phyloP scores from a whole-genome alignment of 768 basidiomycete species.

The Butyriboletus loyo region DNA sequence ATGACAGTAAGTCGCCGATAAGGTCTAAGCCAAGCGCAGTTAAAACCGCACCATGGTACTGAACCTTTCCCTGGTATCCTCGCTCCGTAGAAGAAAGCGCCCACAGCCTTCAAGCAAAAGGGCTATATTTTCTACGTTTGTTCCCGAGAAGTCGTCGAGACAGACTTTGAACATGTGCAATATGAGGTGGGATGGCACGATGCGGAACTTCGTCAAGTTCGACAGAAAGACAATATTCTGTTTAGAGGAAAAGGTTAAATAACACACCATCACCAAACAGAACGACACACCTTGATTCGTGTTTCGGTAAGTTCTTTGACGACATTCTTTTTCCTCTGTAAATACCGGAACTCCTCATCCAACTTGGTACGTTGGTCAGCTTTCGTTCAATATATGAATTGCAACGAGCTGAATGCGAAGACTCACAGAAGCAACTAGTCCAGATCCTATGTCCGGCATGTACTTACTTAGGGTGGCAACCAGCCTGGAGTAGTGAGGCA shows the following conservation, averaged over 20 bases:
- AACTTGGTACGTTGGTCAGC: slow-evolving; percentile 48
- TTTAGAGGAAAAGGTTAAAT: not conserved
- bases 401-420: not conserved
- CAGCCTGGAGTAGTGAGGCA: slow-evolving; percentile 91
- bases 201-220: slow-evolving; percentile 92
- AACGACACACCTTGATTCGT: slow-evolving; percentile 65
- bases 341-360: slow-evolving; percentile 94
- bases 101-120: slow-evolving; percentile 92
- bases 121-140: slow-evolving; percentile 92
- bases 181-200: slow-evolving; percentile 89
- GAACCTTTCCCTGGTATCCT: slow-evolving; percentile 85
- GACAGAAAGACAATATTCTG: slow-evolving; percentile 88
- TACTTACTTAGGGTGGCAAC: slow-evolving; percentile 86
- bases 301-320: slow-evolving; percentile 86
- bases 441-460: slow-evolving; percentile 90
- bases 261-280: not conserved
- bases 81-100: slow-evolving; percentile 81
- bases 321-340: slow-evolving; percentile 91
- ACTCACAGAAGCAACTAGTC: slow-evolving; percentile 77
- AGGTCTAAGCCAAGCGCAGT: not conserved
- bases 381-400: not conserved
- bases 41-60: slow-evolving; percentile 68
- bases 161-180: slow-evolving; percentile 97
- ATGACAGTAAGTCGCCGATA: slow-evolving; percentile 7
- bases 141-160: slow-evolving; percentile 89